Evolutionary conservation across 2,329 filamentous ascomycete genomes (phyloP).

Genomic region (Colletotrichum aenigma): DNA sequence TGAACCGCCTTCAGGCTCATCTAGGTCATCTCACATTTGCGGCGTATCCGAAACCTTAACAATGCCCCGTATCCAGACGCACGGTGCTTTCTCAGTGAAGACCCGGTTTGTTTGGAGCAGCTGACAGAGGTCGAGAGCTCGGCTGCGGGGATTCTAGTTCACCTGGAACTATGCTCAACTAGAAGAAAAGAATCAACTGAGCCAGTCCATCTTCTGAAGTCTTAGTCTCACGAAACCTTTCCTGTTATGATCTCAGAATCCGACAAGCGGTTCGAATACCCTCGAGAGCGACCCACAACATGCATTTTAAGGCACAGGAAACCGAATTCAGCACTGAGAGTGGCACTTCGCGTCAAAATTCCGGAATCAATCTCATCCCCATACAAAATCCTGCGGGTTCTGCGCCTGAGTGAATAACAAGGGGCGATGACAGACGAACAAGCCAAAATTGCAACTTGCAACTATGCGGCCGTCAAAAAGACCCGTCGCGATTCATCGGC

Average conservation of each 20-base stretch:
- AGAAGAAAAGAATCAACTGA: not conserved
- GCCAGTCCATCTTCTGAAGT: not conserved
- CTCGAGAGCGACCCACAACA: not conserved
- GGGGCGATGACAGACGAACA: not conserved
- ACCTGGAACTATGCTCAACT: not conserved
- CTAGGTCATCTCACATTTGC: not conserved
- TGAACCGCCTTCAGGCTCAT: not conserved
- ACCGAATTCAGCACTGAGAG: not conserved
- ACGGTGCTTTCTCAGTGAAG: not conserved
- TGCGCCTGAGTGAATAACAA: too few species aligned
- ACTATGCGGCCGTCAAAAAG: not conserved
- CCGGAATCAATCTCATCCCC: too few species aligned
- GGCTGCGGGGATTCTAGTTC: not conserved
- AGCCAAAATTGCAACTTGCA: not conserved
- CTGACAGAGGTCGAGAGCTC: not conserved
- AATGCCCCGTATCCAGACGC: not conserved
- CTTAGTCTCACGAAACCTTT: too few species aligned
- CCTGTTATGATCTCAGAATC: not conserved
- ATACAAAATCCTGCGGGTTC: too few species aligned
- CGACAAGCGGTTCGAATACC: not conserved
- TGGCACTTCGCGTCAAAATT: not conserved
- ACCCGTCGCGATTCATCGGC: not conserved
- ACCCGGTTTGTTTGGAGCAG: not conserved
- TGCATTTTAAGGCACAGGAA: rapidly evolving
- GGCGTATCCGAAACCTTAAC: not conserved